Evolutionary conservation across 345 rosid species (phyloP), one percentile per base, ranked within the genome.

Genomic region (Linum trigynum): DNA sequence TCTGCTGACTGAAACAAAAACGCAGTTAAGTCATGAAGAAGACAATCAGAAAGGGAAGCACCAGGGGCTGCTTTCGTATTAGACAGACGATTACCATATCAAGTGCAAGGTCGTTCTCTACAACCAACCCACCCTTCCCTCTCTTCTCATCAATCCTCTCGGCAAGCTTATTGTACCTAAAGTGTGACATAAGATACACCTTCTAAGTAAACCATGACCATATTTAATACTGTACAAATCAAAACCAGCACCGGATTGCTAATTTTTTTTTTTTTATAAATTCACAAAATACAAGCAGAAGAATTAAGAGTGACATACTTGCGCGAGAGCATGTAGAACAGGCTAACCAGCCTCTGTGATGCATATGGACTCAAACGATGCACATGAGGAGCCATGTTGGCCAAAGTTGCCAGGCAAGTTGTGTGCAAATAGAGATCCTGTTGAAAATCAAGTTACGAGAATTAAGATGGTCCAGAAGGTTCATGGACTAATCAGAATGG

Each of bases 361-460:
- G 99, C 97, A 81, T 90, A 90, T 70, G 95, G 92, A 82, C 96
- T 94, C 82, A 94, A 78, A 39, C 83, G 96, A 76, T 90, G 89
- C 72, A 84, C 82, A 78, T 94, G 99, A 72, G 99, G 99, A 51
- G 97, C 99, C 95, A 90, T 94, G 84, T 94, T 94, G 69, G 97
- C 99, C 80, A 94, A 78, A 64, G 95, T 88, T 60, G 99, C 99
- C 39, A 94, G 81, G 79, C 99, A 90, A 67, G 92, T 94, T 57
- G 99, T 94, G 73, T 94, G 99, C 41, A 94, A 84, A 82, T 94
- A 94, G 55, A 94, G 95, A 84, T 94, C 99, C 99, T 94, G 90
- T 73, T 55, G 70, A 63, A 72, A 15, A 9, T 23, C 32, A 48
- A 48, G 2, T 45, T 2, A 7, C 12, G 11, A 45, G 32, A 23